Percentiles rank a stretch among this genome's conserved stretches.
Conservation (phyloP, 805 yeast species). For the Yarrowia sp. region DNA sequence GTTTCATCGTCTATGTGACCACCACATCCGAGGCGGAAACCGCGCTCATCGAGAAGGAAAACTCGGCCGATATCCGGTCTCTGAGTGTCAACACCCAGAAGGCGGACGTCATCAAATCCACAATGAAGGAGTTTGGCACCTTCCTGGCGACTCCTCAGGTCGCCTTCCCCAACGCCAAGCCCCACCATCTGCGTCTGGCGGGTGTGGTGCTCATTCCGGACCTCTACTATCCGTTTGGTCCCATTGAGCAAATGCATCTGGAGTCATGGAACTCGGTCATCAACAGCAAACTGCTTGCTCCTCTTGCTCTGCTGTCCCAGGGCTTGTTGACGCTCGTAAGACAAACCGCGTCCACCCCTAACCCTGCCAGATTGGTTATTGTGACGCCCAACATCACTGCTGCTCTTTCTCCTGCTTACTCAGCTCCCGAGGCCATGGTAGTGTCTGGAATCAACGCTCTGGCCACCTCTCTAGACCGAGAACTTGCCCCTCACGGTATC, state of each 20-base stretch:
- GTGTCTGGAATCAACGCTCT: conserved; percentile 46
- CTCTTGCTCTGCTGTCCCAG: conserved; percentile 51
- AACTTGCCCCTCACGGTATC: conserved; percentile 45
- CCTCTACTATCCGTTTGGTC: conserved; percentile 64
- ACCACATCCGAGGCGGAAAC: conserved; percentile 61
- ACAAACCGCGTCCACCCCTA: conserved; percentile 42
- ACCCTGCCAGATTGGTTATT: conserved; percentile 45
- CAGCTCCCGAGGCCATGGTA: conserved; percentile 60
- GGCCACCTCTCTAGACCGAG: conserved; percentile 44
- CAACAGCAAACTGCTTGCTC: conserved; percentile 48
- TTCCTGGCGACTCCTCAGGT: conserved; percentile 53
- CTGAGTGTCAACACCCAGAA: conserved; percentile 52
- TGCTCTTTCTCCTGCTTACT: conserved; percentile 56
- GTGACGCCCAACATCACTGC: conserved; percentile 58
- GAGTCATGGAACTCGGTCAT: conserved; percentile 52
- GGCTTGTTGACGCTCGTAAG: conserved; percentile 58
- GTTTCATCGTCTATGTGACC: conserved; percentile 77
- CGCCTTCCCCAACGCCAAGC: conserved; percentile 57
- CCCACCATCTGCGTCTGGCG: conserved; percentile 56
- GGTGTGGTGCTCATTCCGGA: conserved; percentile 72
- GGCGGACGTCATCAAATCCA: conserved; percentile 45
- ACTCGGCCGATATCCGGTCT: conserved; percentile 67
- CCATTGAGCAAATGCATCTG: conserved; percentile 55
- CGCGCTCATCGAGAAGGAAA: conserved; percentile 47
- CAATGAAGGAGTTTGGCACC: conserved; percentile 50